Percentiles rank a stretch among this genome's conserved stretches.
Evolutionary conservation across 495 filamentous ascomycete genomes (phyloP).

Genomic region (Extremus antarcticus): DNA sequence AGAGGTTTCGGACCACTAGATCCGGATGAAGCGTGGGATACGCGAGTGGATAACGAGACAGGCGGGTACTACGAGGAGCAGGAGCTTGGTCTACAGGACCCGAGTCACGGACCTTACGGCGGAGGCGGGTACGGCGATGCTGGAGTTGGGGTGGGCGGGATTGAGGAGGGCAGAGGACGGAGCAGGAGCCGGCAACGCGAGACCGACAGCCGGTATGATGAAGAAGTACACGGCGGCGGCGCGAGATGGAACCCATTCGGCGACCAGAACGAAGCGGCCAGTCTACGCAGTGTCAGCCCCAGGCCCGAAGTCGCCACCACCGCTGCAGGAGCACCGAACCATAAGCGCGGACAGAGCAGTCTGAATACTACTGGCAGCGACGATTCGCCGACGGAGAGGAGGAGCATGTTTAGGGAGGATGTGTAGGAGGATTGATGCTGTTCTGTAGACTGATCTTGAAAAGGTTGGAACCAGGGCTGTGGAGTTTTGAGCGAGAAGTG

Average conservation of each 20-base stretch:
- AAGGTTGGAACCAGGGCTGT: background rate
- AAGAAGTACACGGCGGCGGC: conserved; percentile 21
- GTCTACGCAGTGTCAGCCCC: conserved; percentile 33
- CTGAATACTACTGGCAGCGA: conserved; percentile 29
- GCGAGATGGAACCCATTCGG: conserved; percentile 29
- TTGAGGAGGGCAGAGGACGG: conserved; percentile 21
- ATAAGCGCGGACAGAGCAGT: conserved; percentile 21
- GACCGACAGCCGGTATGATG: conserved; percentile 28
- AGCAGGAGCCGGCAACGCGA: conserved; percentile 24
- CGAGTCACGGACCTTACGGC: conserved; percentile 21
- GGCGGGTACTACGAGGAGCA: conserved; percentile 51
- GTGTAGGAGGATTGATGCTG: conserved; percentile 18
- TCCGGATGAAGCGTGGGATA: conserved; percentile 65
- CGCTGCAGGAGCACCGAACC: background rate
- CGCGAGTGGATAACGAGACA: conserved; percentile 51
- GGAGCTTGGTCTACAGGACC: conserved; percentile 41
- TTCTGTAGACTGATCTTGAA: background rate
- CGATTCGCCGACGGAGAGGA: conserved; percentile 40
- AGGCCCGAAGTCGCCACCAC: conserved; percentile 22
- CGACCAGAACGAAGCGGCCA: conserved; percentile 24
- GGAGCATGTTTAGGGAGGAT: conserved; percentile 48
- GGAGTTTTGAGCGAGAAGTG: background rate
- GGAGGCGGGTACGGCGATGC: conserved; percentile 26
- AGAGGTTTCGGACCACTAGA: conserved; percentile 41
- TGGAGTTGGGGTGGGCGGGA: conserved; percentile 15